Base-by-base conservation (phyloP, 345 rosid genomes). In the Noccaea caerulescens region DNA sequence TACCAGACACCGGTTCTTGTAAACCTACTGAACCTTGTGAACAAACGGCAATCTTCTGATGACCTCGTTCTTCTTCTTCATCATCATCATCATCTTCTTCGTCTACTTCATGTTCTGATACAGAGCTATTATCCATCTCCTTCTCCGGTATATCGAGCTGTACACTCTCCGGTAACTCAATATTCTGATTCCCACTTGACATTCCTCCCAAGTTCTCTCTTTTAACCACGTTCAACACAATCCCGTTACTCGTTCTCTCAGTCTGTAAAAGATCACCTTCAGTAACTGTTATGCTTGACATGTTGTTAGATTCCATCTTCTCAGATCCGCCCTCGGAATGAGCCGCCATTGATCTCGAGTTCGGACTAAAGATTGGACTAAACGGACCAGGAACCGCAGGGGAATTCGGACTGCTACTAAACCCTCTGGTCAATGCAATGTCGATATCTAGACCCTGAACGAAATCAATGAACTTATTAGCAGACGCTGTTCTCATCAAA, bases 401-500 rank as follows among this genome's bases (percentile, higher is more conserved):
- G 12, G 80, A 77, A 20, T 38, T 79, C 2, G 97, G 92, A 76
- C 84, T 61, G 76, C 77, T 64, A 44, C 77, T 79, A 34, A 77
- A 72, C 38, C 85, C 85, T 81, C 79, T 87, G 43, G 68, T 51
- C 59, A 80, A 52, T 36, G 92, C 96, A 56, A 84, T 50, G 51
- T 87, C 87, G 2, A 68, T 58, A 54, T 88, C 93, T 32, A 94
- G 86, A 69, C 74, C 80, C 66, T 88, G 95, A 47, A 94, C 89
- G 57, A 84, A 94, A 51, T 89, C 95, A 7, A 87, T 69, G 70
- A 94, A 94, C 80, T 65, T 77, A 68, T 89, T 85, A 36, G 99
- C 99, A 18, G 97, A 94, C 54, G 89, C 75, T 33, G 95, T 91
- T 79, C 99, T 89, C 99, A 94, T 94, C 78, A 94, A 77, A 6